These are phyloP conservation scores for Chalciporus sphaerocephalus DNA, from an alignment of 768 basidiomycete genomes.

Conservation along the genomic window DNA sequence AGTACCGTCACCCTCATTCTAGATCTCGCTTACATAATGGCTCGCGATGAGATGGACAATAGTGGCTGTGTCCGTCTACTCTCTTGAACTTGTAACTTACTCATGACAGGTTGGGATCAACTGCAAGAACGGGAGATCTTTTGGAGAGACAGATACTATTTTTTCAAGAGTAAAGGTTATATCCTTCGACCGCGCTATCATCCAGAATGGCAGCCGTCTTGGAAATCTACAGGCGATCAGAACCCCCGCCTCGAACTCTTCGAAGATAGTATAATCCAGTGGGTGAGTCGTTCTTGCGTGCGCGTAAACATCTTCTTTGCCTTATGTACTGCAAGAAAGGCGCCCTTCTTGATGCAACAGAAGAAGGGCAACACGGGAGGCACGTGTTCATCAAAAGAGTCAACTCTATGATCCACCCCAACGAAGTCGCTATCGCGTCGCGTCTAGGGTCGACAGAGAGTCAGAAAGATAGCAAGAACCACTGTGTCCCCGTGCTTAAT, in stretches of 20 bases:
- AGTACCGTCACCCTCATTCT: no score
- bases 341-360: constrained; percentile 1
- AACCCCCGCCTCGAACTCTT: background rate
- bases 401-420: background rate
- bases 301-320: no score
- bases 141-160: constrained; percentile 11
- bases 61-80: background rate
- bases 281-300: no score
- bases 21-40: no score
- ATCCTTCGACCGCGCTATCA: constrained; percentile 22
- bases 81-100: background rate
- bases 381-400: constrained; percentile 4
- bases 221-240: constrained; percentile 8
- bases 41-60: no score
- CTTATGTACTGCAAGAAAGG: no score
- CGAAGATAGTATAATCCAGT: background rate
- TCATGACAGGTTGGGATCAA: background rate
- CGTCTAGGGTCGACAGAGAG: background rate
- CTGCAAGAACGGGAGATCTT: background rate
- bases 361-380: background rate
- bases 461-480: constrained; percentile 13
- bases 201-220: constrained; percentile 27
- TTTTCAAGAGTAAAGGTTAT: constrained; percentile 15
- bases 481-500: constrained; percentile 20
- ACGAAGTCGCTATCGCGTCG: background rate